Evolutionary conservation across 306 rosid genomes (phyloP), one percentile per base, ranked within the genome.

Genomic region (Ormosia semicastrata): DNA sequence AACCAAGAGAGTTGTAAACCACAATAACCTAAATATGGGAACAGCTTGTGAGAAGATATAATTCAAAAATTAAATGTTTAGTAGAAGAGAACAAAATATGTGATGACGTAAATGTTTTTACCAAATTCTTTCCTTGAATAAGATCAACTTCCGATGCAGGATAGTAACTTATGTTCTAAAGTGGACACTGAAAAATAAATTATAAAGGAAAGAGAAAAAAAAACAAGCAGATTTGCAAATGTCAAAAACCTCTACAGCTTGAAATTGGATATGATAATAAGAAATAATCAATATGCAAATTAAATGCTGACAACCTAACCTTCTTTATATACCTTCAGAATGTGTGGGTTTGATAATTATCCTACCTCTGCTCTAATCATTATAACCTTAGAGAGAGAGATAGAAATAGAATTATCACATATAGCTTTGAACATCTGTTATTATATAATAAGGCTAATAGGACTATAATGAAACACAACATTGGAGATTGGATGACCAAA

Each of bases 1-100:
- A 94, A 85, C 96, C 97, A 67, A 94, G 87, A 50, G 98, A 70
- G 49, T 94, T 94, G 80, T 94, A 94, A 82, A 91, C 92, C 77
- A 94, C 86, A 73, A 92, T 83, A 50, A 87, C 89, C 98, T 94
- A 73, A 52, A 69, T 62, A 62, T 46, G 34, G 32, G 60, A 60
- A 71, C 66, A 52, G 54, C 81, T 37, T 2, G 44, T 81, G 36
- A 81, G 82, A 73, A 73, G 34, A 80, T 13, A 39, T 32, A 32
- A 53, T 30, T 78, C 24, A 62, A 41, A 66, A 65, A 13, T 7
- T 66, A 66, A 41, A 40, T n/a, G 37, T 11, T 64, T 13, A 64
- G 12, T 4, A 37, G 49, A 73, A 58, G 7, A 52, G 14, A 78
- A 75, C 41, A 69, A 58, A 37, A 62, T 49, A 81, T n/a, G 44